These are phyloP conservation scores for Dioscorea cayenensis DNA, from an alignment of 116 monocot species.

Conservation along the genomic window DNA sequence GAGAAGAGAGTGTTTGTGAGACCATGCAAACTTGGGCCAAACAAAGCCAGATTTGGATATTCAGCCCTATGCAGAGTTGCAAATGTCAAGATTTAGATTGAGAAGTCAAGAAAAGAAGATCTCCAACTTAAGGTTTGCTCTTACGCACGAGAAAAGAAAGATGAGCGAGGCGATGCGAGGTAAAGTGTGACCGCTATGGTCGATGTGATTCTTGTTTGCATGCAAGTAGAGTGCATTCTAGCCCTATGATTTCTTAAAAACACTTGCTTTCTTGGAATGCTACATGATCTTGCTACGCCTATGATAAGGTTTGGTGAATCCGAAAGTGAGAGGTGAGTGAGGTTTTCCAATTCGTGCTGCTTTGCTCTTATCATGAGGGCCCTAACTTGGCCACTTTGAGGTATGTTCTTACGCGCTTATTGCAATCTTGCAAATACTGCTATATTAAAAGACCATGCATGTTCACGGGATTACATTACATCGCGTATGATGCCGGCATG, in stretches of 20 bases:
- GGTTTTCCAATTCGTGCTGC: slow-evolving; percentile 38
- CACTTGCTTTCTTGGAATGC: slow-evolving; percentile 54
- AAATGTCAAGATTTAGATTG: no score
- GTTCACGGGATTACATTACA: slow-evolving; percentile 29
- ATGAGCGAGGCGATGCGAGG: slow-evolving; percentile 6
- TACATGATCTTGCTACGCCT: slow-evolving; percentile 48
- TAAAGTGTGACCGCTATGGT: slow-evolving; percentile 32
- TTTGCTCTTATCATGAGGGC: slow-evolving; percentile 2
- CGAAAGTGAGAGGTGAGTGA: slow-evolving; percentile 23
- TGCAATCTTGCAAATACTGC: slow-evolving; percentile 17
- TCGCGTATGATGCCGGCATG: slow-evolving; percentile 19
- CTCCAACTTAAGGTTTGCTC: no score
- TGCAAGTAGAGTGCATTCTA: neutral
- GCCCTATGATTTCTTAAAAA: neutral
- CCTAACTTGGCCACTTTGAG: slow-evolving; percentile 46
- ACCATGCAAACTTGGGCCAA: no score
- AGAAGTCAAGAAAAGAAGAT: no score
- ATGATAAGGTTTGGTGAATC: slow-evolving; percentile 22
- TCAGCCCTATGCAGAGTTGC: no score
- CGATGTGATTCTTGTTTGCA: slow-evolving; percentile 14
- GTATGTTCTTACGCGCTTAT: slow-evolving; percentile 35
- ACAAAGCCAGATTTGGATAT: no score
- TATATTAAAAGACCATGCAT: slow-evolving; percentile 42
- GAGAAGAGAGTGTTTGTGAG: no score
- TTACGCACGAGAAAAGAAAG: no score